These are phyloP conservation scores for Mortierella sp. DNA, from an alignment of 371 early-diverging fungal species.

Conservation along the genomic window DNA sequence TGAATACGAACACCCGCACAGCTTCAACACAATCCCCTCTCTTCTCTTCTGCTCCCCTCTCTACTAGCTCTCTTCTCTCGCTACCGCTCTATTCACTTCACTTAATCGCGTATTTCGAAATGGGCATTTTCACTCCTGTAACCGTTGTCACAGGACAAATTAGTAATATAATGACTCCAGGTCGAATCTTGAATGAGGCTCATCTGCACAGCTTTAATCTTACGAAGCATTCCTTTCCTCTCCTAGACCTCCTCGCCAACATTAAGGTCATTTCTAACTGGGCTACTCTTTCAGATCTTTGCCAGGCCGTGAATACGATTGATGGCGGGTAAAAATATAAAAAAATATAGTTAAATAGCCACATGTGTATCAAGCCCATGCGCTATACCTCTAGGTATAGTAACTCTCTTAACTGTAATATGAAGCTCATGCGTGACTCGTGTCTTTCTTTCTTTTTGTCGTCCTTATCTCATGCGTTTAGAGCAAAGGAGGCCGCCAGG, in stretches of 20 bases:
- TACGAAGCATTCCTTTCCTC: not conserved
- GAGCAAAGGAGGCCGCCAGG: conserved; percentile 30
- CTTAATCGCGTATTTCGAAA: not conserved
- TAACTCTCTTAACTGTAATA: no score
- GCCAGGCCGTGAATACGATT: conserved; percentile 5
- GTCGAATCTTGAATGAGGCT: no score
- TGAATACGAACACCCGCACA: no score
- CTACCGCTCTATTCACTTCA: not conserved
- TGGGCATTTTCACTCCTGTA: conserved; percentile 3
- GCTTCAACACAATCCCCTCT: no score
- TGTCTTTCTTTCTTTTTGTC: not conserved
- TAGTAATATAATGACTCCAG: not conserved
- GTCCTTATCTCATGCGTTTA: not conserved
- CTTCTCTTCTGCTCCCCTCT: no score
- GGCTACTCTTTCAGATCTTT: not conserved
- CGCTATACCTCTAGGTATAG: no score
- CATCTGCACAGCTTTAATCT: no score
- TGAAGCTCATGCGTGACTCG: no score
- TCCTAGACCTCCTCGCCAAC: not conserved
- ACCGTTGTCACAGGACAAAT: conserved; percentile 12
- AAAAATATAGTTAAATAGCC: no score
- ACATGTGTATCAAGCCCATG: no score
- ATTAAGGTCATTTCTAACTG: not conserved
- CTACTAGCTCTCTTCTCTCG: no score
- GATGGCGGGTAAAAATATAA: conserved; percentile 15